Conservation (phyloP, 2,329 filamentous ascomycete species). For the Dactylellina parvicollis region DNA sequence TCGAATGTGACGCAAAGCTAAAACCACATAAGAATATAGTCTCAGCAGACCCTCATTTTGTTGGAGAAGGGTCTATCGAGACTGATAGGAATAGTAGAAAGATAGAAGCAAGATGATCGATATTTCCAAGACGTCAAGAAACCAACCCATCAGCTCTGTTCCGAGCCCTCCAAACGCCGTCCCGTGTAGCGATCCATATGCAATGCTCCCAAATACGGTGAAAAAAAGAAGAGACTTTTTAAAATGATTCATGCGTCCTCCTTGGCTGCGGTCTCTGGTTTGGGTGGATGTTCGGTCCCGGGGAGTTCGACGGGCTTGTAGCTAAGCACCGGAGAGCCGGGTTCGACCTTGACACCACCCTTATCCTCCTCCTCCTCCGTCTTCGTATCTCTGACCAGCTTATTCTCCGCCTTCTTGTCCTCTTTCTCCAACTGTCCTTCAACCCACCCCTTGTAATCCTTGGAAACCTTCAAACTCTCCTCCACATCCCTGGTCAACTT, state of each 20-base stretch:
- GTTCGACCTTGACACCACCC: not conserved
- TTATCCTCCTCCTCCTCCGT: not conserved
- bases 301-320: constrained; percentile 18
- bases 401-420: not conserved
- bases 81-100: too few relatives aligned
- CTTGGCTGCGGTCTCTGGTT: not conserved
- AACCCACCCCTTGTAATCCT: constrained; percentile 41
- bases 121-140: not conserved
- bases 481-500: constrained; percentile 61
- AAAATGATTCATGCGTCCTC: not conserved
- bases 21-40: too few relatives aligned
- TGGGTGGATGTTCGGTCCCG: not conserved
- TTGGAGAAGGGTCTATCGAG: too few relatives aligned
- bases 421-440: constrained; percentile 27
- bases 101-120: not conserved
- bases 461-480: constrained; percentile 56
- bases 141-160: not conserved
- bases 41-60: too few relatives aligned
- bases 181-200: constrained; percentile 13
- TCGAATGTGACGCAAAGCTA: too few relatives aligned
- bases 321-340: constrained; percentile 17
- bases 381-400: too few relatives aligned
- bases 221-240: not conserved
- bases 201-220: constrained; percentile 23
- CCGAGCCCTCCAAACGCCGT: constrained; percentile 18